Evolutionary conservation across 2,329 filamentous ascomycete species (phyloP), one percentile per base, ranked within the genome.

Genomic region (Paraconiothyrium sp.): DNA sequence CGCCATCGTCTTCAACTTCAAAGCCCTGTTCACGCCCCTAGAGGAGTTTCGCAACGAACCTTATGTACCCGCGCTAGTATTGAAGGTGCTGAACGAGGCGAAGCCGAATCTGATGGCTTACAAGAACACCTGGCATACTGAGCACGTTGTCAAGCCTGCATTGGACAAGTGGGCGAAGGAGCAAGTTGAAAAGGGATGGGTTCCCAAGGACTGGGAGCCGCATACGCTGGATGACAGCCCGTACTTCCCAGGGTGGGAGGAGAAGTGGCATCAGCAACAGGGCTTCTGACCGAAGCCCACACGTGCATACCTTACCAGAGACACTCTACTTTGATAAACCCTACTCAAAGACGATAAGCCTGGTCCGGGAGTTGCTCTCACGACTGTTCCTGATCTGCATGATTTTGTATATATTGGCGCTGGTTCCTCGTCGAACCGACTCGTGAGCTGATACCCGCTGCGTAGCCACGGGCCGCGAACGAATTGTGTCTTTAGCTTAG

Each of bases 1-100:
- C 0, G 90, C 86, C 0, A 82, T 97, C 1, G 86, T 93, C 0
- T 97, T 97, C 82, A 96, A 95, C 76, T 97, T 94, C 85, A 96
- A 94, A 73, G 92, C 90, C 0, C 78, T 95, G 0, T 96, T 96
- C 78, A 95, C 92, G 0, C 90, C 91, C 0, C 76, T 97, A 0
- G 75, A 83, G 0, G 88, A 90, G 65, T 88, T 96, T 60, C 81
- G 86, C 2, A 83, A 90, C 59, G 93, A 97, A 75, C 86, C 91
- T 0, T 90, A 88, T 50, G 80, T 97, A 0, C 93, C 93, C 0
- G 86, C 85, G 0, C 74, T 96, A 5, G 57, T 93, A 1, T 77
- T 88, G 2, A 91, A 90, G 77, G 81, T 95, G 0, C 69, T 94
- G n/a, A 85, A 82, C 22, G 88, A 92, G 34, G 91, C 90, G 1